Conservation (phyloP, 2,329 filamentous ascomycete species). For the Sordariomycetes sp. region DNA sequence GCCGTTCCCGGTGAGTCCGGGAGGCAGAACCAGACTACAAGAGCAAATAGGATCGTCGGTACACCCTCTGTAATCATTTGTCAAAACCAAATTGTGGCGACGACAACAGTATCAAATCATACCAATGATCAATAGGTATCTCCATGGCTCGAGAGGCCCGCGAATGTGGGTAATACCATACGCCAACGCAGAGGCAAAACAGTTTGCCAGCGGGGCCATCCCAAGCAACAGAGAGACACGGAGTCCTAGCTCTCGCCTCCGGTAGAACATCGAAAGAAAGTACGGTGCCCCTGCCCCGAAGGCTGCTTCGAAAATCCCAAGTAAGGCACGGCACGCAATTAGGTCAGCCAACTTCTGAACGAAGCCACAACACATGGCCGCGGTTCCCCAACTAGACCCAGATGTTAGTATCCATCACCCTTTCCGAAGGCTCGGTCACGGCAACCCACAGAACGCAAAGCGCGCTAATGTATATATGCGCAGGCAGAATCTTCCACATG, state of each 20-base stretch:
- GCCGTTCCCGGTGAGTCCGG: constrained; percentile 15
- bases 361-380: not conserved
- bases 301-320: constrained; percentile 21
- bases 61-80: constrained; percentile 10
- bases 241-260: constrained; percentile 49
- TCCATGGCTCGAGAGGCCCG: constrained; percentile 46
- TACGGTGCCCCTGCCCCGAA: constrained; percentile 26
- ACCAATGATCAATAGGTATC: constrained; percentile 47
- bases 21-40: constrained; percentile 16
- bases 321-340: constrained; percentile 13
- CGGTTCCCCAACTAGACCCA: not conserved
- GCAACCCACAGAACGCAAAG: constrained; percentile 10
- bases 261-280: constrained; percentile 32
- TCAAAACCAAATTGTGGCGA: not conserved
- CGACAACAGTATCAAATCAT: not conserved
- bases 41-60: constrained; percentile 14
- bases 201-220: constrained; percentile 52
- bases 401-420: not conserved
- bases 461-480: constrained; percentile 10
- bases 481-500: constrained; percentile 12
- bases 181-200: constrained; percentile 52
- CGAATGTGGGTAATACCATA: constrained; percentile 50
- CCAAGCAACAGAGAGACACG: constrained; percentile 35
- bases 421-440: constrained; percentile 13
- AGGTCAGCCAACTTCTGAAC: not conserved